These are phyloP conservation scores for Aspergillus quadrilineatus DNA, from an alignment of 2,329 filamentous ascomycete genomes.

Conservation along the genomic window DNA sequence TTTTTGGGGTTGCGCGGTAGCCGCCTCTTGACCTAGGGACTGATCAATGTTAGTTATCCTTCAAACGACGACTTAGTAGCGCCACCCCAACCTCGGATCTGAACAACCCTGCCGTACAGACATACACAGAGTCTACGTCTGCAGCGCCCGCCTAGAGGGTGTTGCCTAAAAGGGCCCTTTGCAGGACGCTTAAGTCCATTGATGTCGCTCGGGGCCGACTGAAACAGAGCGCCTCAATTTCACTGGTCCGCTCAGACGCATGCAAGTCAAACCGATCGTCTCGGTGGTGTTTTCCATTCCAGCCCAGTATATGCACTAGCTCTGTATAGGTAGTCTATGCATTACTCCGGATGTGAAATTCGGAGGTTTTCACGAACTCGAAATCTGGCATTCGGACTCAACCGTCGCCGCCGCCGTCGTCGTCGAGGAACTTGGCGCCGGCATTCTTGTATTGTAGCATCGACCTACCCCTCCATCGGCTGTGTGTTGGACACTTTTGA, in stretches of 20 bases:
- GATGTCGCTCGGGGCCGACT: neutral
- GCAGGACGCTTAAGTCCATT: constrained; percentile 10
- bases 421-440: neutral
- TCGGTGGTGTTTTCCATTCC: neutral
- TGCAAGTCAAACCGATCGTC: neutral
- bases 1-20: constrained; percentile 12
- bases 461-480: neutral
- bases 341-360: neutral
- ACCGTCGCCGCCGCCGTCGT: neutral
- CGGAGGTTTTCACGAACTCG: too few relatives aligned
- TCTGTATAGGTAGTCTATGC: neutral
- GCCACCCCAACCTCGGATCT: neutral
- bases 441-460: neutral
- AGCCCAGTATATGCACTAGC: neutral
- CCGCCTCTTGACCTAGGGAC: constrained; percentile 7
- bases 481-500: neutral
- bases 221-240: constrained; percentile 1
- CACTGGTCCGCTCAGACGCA: neutral
- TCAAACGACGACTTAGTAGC: neutral
- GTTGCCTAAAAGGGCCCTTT: constrained; percentile 11
- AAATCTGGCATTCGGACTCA: neutral
- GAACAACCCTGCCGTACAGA: neutral
- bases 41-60: constrained; percentile 2
- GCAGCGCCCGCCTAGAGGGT: neutral
- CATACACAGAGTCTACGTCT: neutral